Evolutionary conservation across 1,284 basidiomycete species (phyloP).

Genomic region (Athelia sp.): DNA sequence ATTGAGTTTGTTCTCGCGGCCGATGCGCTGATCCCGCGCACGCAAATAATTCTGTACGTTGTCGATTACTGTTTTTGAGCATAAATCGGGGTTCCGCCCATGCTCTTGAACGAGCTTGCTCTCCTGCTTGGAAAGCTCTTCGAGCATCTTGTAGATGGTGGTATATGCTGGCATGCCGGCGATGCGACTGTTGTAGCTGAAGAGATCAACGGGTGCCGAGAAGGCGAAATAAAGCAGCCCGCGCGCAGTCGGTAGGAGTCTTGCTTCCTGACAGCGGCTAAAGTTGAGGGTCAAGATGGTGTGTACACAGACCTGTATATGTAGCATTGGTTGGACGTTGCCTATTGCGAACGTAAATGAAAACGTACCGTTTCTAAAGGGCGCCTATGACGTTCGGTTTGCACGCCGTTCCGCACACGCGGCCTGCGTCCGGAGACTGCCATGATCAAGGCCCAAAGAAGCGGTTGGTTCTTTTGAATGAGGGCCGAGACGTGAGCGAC

Average conservation of each 20-base stretch:
- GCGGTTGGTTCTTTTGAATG: conserved; percentile 9
- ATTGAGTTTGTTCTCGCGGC: conserved; percentile 16
- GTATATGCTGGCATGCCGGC: conserved; percentile 18
- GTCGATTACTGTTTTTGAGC: conserved; percentile 11
- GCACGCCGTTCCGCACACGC: neutral
- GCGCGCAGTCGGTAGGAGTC: conserved; percentile 16
- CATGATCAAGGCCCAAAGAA: conserved; percentile 9
- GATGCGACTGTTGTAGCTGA: conserved; percentile 14
- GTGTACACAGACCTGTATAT: conserved; percentile 1
- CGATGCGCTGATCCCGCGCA: conserved; percentile 14
- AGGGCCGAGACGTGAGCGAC: conserved; percentile 7
- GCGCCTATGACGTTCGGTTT: neutral
- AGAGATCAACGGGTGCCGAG: conserved; percentile 17
- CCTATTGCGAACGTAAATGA: neutral
- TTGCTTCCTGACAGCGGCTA: conserved; percentile 4
- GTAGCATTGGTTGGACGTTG: neutral
- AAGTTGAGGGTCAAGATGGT: conserved; percentile 1
- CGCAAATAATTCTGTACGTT: conserved; percentile 17
- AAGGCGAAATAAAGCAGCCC: conserved; percentile 19
- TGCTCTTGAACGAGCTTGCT: conserved; percentile 4
- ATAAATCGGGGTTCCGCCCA: neutral
- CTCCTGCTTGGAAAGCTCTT: conserved; percentile 12
- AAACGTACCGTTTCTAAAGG: conserved; percentile 4
- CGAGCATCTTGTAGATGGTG: conserved; percentile 10
- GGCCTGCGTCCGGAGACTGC: conserved; percentile 1